Base-by-base conservation (phyloP, 768 basidiomycete genomes). In the Tubosaeta sp. region DNA sequence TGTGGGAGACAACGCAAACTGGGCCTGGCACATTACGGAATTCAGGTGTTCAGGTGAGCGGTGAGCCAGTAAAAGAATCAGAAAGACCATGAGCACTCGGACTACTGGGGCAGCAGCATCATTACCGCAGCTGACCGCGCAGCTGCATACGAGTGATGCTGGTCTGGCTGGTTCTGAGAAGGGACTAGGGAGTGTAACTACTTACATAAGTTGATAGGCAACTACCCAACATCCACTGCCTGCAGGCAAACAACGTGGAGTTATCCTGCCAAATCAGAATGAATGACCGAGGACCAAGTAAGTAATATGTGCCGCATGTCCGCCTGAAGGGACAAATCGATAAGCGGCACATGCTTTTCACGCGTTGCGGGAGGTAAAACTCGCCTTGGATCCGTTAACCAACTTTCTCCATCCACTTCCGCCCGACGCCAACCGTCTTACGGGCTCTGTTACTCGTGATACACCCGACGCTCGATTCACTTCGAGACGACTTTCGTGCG, bases 201-300 rank as follows among this genome's bases (percentile, higher is more conserved):
- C 44, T 75, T 76, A 79, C 75, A 69, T 76, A 79, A 67, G 64
- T 60, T 63, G 70, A 62, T 63, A 70, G 70, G 66, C 56, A 69
- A 65, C 47, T 54, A 58, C 59, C 56, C 48, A 72, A 74, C 73
- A 69, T 66, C 62, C 56, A 61, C 64, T 79, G 83, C 84, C 83
- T 85, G 82, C 82, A 86, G 84, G 84, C 84, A 82, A 70, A 73
- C 76, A 84, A 84, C 84, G 84, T 86, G 78, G 69, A 70, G 68
- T 73, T 68, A 69, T 73, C 57, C 50, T 68, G 51, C 66, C 68
- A 62, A 68, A 81, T 82, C 78, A 77, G 80, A 84, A 53, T 48
- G 34, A 58, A 72, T 71, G 55, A 52, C 67, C 68, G 63, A 59
- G 55, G 58, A 63, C 61, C 45, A 59, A 61, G 56, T 62, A 54